Base-by-base conservation (phyloP, 1,284 basidiomycete genomes). In the Cronartium quercuum region DNA sequence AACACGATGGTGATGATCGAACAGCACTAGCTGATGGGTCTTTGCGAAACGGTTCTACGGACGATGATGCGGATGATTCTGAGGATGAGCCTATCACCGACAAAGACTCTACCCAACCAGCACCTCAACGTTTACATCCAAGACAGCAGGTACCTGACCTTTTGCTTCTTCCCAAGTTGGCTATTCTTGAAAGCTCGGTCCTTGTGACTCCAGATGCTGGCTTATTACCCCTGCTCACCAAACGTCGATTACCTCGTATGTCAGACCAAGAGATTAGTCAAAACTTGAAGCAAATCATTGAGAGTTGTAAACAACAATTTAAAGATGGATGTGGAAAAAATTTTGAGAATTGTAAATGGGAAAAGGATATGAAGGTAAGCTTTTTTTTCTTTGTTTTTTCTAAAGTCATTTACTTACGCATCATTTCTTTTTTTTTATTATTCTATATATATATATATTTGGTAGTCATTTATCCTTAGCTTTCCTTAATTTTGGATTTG, bases 381-480 rank as follows among this genome's bases (percentile, higher is more conserved):
- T 5, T 21, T 29, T 60, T 60, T 60, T 60, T 60, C 34, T 6
- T 29, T 24, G 3, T 5, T 13, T 60, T 60, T 60, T 60, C 13
- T 60, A 29, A n/a, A 35, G 34, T 13, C 18, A 9, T 37, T 10
- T 18, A 40, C 21, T 40, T 40, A n/a, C n/a, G 18, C 21, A 21
- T 3, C 4, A 40, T 3, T 24, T 35, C 10, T 42, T 21, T 40
- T 64, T 42, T 64, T 2, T 6, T 64, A 12, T 63, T 67, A 64
- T 68, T 65, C 24, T 75, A 68, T 65, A 35, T 73, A 66, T 61
- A n/a, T n/a, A n/a, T n/a, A n/a, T n/a, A n/a, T n/a, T n/a, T n/a
- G n/a, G n/a, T 74, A 12, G 68, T 77, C 47, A 18, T 35, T 63
- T 24, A 40, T 29, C n/a, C 57, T 13, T 70, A 44, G 37, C 47